phyloP scores from a whole-genome alignment of 2,329 filamentous ascomycete genomes.

The Colletotrichum sp. region DNA sequence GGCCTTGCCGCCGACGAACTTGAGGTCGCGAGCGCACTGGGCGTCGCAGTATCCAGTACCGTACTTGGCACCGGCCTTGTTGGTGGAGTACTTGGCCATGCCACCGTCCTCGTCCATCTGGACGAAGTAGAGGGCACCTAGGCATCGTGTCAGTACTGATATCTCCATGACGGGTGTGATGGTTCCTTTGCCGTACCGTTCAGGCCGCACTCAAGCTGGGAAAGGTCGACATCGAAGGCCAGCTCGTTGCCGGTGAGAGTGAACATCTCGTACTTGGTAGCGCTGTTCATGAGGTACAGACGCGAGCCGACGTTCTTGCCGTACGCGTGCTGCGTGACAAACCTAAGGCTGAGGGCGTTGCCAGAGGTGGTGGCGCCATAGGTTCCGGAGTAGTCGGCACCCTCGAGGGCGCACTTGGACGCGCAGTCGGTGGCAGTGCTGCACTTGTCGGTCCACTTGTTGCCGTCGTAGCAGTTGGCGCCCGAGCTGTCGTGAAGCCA shows the following conservation, averaged over 20 bases:
- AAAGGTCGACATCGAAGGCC: slow-evolving; percentile 71
- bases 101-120: slow-evolving; percentile 60
- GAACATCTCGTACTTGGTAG: slow-evolving; percentile 64
- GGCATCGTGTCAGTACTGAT: slow-evolving; percentile 32
- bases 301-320: slow-evolving; percentile 50
- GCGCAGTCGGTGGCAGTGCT: slow-evolving; percentile 44
- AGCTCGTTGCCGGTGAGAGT: slow-evolving; percentile 67
- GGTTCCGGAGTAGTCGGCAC: slow-evolving; percentile 47
- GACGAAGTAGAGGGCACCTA: slow-evolving; percentile 61
- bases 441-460: slow-evolving; percentile 41
- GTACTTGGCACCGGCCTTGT: slow-evolving; percentile 53
- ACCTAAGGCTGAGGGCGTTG: slow-evolving; percentile 53
- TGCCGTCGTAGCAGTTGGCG: slow-evolving; percentile 56
- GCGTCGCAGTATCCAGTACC: slow-evolving; percentile 60
- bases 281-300: slow-evolving; percentile 63
- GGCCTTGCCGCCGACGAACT: slow-evolving; percentile 52
- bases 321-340: slow-evolving; percentile 54
- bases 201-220: slow-evolving; percentile 65
- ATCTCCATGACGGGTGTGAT: not conserved
- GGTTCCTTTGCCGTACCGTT: slow-evolving; percentile 48
- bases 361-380: slow-evolving; percentile 53
- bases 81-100: slow-evolving; percentile 47
- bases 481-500: slow-evolving; percentile 49
- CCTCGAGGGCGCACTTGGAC: slow-evolving; percentile 49
- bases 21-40: slow-evolving; percentile 51